These are phyloP conservation scores for Sisymbrium altissimum DNA, from an alignment of 345 rosid genomes.

Conservation along the genomic window DNA sequence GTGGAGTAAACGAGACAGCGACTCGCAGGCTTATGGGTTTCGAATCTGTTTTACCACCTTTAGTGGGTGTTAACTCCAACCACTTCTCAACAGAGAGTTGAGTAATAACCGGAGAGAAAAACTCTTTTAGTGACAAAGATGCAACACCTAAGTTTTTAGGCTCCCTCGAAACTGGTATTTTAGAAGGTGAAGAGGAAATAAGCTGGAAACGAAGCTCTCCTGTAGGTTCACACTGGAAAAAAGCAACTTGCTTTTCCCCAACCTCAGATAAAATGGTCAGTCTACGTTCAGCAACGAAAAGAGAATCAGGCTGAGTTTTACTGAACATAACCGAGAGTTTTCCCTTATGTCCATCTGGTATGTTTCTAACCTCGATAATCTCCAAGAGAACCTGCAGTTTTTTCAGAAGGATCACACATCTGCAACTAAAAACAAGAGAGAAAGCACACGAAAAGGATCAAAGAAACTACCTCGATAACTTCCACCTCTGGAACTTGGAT, in stretches of 20 bases:
- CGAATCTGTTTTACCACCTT: constrained; percentile 33
- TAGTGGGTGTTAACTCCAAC: constrained; percentile 58
- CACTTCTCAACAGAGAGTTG: constrained; percentile 74
- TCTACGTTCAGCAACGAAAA: constrained; percentile 55
- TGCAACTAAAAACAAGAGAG: not conserved
- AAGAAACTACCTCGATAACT: constrained; percentile 62
- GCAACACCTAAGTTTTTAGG: constrained; percentile 59
- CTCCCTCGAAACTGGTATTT: constrained; percentile 25
- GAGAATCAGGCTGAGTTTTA: constrained; percentile 65
- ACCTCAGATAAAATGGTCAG: constrained; percentile 58
- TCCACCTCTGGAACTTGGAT: constrained; percentile 54
- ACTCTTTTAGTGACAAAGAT: constrained; percentile 57
- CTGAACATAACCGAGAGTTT: constrained; percentile 52
- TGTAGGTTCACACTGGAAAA: constrained; percentile 72
- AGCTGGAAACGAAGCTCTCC: constrained; percentile 84
- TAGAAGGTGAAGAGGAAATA: constrained; percentile 51
- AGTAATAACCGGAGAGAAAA: constrained; percentile 51
- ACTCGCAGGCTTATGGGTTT: constrained; percentile 61
- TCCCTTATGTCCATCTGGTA: constrained; percentile 69
- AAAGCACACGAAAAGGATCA: not conserved
- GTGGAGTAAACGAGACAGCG: constrained; percentile 70
- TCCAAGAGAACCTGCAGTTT: constrained; percentile 31
- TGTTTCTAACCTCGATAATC: constrained; percentile 62
- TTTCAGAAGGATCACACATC: not conserved
- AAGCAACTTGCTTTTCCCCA: constrained; percentile 60